Evolutionary conservation across 306 rosid species (phyloP), one percentile per base, ranked within the genome.

Genomic region (Vicia villosa): DNA sequence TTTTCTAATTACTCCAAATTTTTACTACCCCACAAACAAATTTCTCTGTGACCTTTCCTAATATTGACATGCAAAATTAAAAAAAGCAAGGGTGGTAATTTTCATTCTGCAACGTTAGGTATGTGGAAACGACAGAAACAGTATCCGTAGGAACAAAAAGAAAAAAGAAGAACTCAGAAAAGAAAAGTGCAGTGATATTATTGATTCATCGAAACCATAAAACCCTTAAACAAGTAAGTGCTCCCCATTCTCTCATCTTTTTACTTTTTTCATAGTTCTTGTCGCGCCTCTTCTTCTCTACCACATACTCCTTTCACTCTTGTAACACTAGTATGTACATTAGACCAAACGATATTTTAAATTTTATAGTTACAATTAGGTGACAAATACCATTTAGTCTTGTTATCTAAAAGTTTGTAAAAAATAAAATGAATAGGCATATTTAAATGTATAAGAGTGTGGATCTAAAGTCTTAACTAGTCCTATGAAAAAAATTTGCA

Each of bases 211-310:
- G 85, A 77, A 73, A 81, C 64, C 81, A 54, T 41, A 52, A 52
- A 4, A 40, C 43, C 17, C 57, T 43, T 20, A 57, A 26, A 41
- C 22, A 38, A 37, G 55, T 41, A 46, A 75, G 32, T 22, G 40
- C 30, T 19, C 17, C 65, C 46, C 71, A 61, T 16, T 22, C 16
- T 28, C 9, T 41, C 19, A 56, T 11, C 46, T 38, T 70, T 55
- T 79, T 47, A 12, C 15, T 43, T 43, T 14, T 11, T 5, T 32
- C 68, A 74, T 74, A 45, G 66, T 66, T 73, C 71, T 19, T 66
- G 76, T 74, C 78, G 79, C 54, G 54, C 54, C 4, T 47, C 17
- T 15, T 77, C 69, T 78, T 80, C 84, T 82, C 86, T 78, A 63
- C 47, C 74, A 34, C 82, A 56, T 77, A 69, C 83, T 40, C 45